These are phyloP conservation scores for Spergularia bocconei DNA, from an alignment of 148 eudicot genomes.

Conservation along the genomic window DNA sequence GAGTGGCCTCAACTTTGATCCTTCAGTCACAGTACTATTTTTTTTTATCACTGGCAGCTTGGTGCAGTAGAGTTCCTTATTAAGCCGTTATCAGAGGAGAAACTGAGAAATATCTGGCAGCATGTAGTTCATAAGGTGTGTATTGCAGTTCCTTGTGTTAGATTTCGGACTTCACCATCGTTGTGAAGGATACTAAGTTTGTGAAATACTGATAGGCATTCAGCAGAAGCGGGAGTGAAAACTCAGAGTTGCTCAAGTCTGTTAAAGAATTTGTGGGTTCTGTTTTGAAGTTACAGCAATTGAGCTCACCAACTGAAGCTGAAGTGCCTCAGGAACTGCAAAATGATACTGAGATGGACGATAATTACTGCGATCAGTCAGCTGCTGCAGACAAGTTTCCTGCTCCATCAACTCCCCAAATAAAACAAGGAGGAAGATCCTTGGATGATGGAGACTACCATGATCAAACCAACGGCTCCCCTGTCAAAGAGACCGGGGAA, in stretches of 20 bases:
- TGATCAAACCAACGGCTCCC: slow-evolving; percentile 47
- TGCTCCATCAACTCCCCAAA: slow-evolving; percentile 81
- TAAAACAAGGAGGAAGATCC: slow-evolving; percentile 60
- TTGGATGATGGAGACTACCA: slow-evolving; percentile 57
- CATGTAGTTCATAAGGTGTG: slow-evolving; percentile 82
- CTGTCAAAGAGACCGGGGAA: slow-evolving; percentile 47
- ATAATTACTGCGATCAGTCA: slow-evolving; percentile 35
- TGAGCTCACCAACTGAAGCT: slow-evolving; percentile 22
- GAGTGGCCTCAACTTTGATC: slow-evolving; percentile 3
- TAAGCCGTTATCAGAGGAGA: slow-evolving; percentile 75
- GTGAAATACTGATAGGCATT: slow-evolving; percentile 48
- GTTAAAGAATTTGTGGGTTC: slow-evolving; percentile 55
- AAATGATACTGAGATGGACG: slow-evolving; percentile 19
- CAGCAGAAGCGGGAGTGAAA: slow-evolving; percentile 45
- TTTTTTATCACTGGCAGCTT: slow-evolving; percentile 44
- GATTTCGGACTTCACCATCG: neutral
- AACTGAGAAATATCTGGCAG: slow-evolving; percentile 82
- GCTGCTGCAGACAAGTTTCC: slow-evolving; percentile 60
- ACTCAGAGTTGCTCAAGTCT: slow-evolving; percentile 49
- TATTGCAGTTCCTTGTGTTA: neutral
- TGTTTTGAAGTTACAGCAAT: slow-evolving; percentile 34
- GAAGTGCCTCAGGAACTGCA: slow-evolving; percentile 25
- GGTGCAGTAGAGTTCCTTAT: slow-evolving; percentile 81
- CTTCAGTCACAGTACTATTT: neutral
- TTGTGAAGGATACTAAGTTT: neutral